phyloP scores from a whole-genome alignment of 495 filamentous ascomycete species.

The Aspergillus conjunctus region DNA sequence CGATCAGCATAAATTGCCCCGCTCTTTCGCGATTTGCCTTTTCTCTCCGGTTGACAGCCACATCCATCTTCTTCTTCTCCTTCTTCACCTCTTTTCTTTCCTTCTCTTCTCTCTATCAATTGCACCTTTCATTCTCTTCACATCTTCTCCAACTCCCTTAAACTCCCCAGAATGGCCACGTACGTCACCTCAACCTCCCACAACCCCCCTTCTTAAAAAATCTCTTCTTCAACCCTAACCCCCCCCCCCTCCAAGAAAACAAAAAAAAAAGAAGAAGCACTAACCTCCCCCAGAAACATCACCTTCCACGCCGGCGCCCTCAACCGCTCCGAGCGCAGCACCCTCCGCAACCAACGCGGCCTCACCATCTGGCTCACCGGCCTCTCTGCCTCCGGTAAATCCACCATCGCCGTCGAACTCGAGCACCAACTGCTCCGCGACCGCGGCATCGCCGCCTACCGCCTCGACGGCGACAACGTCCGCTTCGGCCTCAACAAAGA shows the following conservation, averaged over 20 bases:
- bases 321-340: conserved; percentile 79
- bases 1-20: conserved; percentile 21
- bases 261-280: neutral
- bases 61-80: neutral
- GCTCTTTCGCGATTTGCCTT: conserved; percentile 12
- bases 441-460: conserved; percentile 82
- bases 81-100: neutral
- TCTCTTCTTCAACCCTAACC: neutral
- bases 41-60: conserved; percentile 8
- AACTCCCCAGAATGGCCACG: conserved; percentile 45
- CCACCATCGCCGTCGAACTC: conserved; percentile 91
- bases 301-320: conserved; percentile 94
- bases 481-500: conserved; percentile 98
- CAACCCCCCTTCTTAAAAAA: neutral
- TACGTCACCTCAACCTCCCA: conserved; percentile 31
- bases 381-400: conserved; percentile 92
- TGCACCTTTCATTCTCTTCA: neutral
- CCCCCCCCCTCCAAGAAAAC: neutral
- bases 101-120: conserved; percentile 4
- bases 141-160: neutral
- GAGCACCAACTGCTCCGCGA: conserved; percentile 83
- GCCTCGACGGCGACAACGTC: conserved; percentile 97
- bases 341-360: conserved; percentile 78
- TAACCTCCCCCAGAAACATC: conserved; percentile 66
- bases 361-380: conserved; percentile 98